Conservation (phyloP, 345 rosid species). For the Xanthoceras sorbifolium region DNA sequence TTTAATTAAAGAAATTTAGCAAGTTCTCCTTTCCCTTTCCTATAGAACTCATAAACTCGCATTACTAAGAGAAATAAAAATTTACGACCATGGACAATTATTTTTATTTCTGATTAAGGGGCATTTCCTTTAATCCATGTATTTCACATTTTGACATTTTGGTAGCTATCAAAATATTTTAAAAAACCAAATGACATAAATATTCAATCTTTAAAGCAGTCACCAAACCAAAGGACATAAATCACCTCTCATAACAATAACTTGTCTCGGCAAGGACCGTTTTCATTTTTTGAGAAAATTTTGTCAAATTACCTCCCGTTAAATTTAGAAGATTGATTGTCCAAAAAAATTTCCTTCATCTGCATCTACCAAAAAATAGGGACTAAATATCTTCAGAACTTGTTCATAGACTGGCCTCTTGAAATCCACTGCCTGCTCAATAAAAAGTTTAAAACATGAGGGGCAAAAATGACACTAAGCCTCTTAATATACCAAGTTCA, state of each 20-base stretch:
- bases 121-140: neutral
- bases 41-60: too few species aligned
- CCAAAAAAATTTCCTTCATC: slow-evolving; percentile 32
- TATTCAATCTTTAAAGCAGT: neutral
- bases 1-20: too few species aligned
- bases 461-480: neutral
- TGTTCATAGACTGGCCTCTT: slow-evolving; percentile 72
- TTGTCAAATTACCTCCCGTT: neutral
- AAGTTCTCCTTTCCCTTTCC: too few species aligned
- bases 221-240: neutral
- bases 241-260: neutral
- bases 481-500: neutral
- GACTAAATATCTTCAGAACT: slow-evolving; percentile 57
- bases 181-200: too few species aligned
- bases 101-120: neutral
- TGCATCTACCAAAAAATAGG: slow-evolving; percentile 40
- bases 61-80: too few species aligned
- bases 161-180: neutral
- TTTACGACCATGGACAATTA: too few species aligned
- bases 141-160: too few species aligned
- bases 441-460: neutral
- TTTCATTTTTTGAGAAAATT: neutral
- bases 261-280: neutral
- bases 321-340: slow-evolving; percentile 9
- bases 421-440: slow-evolving; percentile 59